Percentiles rank a stretch among this genome's conserved stretches.
Conservation (phyloP, 2,329 filamentous ascomycete genomes). For the Ophiostoma quercus region DNA sequence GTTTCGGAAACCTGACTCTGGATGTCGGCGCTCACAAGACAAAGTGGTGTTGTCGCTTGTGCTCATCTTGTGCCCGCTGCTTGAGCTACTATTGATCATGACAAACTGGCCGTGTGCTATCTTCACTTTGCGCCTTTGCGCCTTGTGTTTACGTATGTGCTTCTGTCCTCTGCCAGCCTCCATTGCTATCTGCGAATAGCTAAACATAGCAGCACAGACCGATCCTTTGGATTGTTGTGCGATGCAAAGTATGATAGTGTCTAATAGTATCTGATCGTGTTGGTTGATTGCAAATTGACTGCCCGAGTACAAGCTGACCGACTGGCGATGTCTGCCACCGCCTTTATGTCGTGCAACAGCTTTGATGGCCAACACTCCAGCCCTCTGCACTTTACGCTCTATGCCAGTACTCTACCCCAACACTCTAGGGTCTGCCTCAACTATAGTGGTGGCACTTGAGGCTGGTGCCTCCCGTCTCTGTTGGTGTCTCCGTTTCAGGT, state of each 20-base stretch:
- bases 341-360: not conserved
- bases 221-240: not conserved
- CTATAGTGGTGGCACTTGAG: not conserved
- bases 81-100: not conserved
- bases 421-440: not conserved
- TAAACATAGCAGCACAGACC: not conserved
- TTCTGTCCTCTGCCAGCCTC: not conserved
- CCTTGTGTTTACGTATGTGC: not conserved
- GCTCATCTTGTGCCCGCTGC: not conserved
- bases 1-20: not conserved
- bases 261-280: not conserved
- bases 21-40: not conserved
- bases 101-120: not conserved
- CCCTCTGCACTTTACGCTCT: no score
- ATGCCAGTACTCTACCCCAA: not conserved
- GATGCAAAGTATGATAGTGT: not conserved
- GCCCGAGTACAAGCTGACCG: not conserved
- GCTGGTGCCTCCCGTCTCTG: constrained; percentile 1
- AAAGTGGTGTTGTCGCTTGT: not conserved
- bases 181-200: not conserved
- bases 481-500: not conserved
- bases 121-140: not conserved
- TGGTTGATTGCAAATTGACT: not conserved
- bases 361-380: not conserved
- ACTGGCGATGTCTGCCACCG: not conserved